Percentiles rank a stretch among this genome's conserved stretches.
These are phyloP conservation scores for Yarrowia sp. DNA, from an alignment of 805 yeast genomes.

Conservation along the genomic window DNA sequence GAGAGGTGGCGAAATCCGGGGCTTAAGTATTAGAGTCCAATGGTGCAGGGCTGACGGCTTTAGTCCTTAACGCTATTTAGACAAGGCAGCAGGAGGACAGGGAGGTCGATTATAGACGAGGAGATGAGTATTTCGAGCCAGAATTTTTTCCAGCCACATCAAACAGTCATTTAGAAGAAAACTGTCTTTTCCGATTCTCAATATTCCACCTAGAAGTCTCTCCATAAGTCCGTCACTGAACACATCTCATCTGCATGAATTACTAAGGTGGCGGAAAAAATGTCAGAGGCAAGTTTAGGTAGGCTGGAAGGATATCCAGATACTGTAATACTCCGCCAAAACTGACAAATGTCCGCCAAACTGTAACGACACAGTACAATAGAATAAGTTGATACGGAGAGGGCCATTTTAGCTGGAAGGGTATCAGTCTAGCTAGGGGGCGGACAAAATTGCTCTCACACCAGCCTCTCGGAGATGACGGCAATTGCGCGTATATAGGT, in stretches of 20 bases:
- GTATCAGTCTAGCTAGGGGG: too few relatives aligned
- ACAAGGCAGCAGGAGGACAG: not conserved
- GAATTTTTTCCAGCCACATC: not conserved
- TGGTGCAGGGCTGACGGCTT: slow-evolving; percentile 3
- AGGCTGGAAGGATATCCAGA: not conserved
- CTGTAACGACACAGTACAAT: too few relatives aligned
- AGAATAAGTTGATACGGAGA: too few relatives aligned
- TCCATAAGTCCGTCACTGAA: not conserved
- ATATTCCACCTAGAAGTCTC: too few relatives aligned
- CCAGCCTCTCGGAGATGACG: too few relatives aligned
- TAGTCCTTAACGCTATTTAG: not conserved
- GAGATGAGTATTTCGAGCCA: not conserved
- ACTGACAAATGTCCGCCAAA: too few relatives aligned
- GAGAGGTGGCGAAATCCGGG: slow-evolving; percentile 4
- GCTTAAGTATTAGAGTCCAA: not conserved
- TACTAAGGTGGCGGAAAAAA: not conserved
- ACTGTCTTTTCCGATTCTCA: too few relatives aligned
- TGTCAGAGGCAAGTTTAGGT: not conserved
- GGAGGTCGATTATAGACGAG: not conserved
- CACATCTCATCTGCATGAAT: not conserved
- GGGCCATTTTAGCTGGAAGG: too few relatives aligned
- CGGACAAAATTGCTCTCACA: too few relatives aligned
- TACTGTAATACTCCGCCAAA: too few relatives aligned
- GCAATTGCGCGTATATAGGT: not conserved
- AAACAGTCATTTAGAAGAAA: not conserved